phyloP scores from a whole-genome alignment of 306 rosid genomes.

The Pyrus betulifolia region DNA sequence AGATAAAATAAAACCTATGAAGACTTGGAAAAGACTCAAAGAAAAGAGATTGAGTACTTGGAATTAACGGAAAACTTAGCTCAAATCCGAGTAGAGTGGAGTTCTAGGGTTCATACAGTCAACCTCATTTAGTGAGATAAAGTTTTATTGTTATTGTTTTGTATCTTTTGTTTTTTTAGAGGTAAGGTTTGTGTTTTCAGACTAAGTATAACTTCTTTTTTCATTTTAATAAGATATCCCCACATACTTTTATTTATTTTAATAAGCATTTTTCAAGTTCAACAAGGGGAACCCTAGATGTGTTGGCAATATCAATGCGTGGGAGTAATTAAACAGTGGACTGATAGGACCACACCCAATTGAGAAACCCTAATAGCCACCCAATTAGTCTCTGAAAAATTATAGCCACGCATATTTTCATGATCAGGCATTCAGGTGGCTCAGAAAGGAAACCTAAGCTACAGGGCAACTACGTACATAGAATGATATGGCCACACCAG shows the following conservation, averaged over 20 bases:
- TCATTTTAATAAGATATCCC: not conserved
- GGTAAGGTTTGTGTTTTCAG: too few species aligned
- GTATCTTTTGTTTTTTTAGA: too few species aligned
- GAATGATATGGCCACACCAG: conserved; percentile 4
- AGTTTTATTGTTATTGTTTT: too few species aligned
- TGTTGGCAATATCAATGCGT: conserved; percentile 4
- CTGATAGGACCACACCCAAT: conserved; percentile 11
- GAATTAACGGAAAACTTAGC: too few species aligned
- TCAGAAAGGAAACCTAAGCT: conserved; percentile 24
- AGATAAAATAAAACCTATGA: too few species aligned
- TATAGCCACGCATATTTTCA: conserved; percentile 23
- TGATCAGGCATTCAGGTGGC: conserved; percentile 32
- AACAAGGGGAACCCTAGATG: conserved; percentile 1
- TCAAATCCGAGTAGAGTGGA: too few species aligned
- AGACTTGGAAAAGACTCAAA: too few species aligned
- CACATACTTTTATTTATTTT: not conserved
- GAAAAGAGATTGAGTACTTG: too few species aligned
- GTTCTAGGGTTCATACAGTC: too few species aligned
- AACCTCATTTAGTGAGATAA: too few species aligned
- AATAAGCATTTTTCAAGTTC: not conserved
- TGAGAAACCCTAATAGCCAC: conserved; percentile 14
- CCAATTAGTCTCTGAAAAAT: conserved; percentile 20
- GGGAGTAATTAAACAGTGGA: conserved; percentile 14
- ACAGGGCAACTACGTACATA: conserved; percentile 26
- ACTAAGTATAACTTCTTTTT: too few species aligned